These are phyloP conservation scores for Hondaea fermentalgiana DNA, from an alignment of 108 stramenopile species.

Conservation along the genomic window DNA sequence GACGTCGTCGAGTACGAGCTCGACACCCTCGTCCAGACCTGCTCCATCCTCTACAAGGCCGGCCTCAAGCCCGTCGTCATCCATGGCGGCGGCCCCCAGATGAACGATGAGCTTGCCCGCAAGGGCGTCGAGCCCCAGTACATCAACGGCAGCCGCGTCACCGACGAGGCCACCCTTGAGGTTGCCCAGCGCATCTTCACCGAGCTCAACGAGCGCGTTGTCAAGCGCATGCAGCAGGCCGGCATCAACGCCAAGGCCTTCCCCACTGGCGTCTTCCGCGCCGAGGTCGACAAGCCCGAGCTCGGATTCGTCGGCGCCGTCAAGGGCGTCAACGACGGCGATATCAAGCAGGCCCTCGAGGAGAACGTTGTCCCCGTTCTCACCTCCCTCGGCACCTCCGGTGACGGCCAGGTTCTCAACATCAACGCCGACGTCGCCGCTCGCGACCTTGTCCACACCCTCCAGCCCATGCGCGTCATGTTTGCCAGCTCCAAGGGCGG, in stretches of 20 bases:
- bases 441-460: slow-evolving; percentile 28
- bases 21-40: slow-evolving; percentile 65
- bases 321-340: slow-evolving; percentile 63
- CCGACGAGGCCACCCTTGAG: slow-evolving; percentile 73
- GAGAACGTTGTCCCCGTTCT: slow-evolving; percentile 80
- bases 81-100: slow-evolving; percentile 90
- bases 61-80: slow-evolving; percentile 77
- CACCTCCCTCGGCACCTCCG: slow-evolving; percentile 80
- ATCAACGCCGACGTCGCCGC: slow-evolving; percentile 96
- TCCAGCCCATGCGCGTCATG: not conserved
- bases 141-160: slow-evolving; percentile 78
- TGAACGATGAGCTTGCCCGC: slow-evolving; percentile 67
- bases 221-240: slow-evolving; percentile 58
- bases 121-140: slow-evolving; percentile 70
- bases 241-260: slow-evolving; percentile 75
- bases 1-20: slow-evolving; percentile 85
- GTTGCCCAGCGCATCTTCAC: slow-evolving; percentile 95
- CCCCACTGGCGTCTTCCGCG: slow-evolving; percentile 56
- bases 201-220: slow-evolving; percentile 84
- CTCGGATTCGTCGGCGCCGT: slow-evolving; percentile 83
- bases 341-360: slow-evolving; percentile 65
- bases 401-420: slow-evolving; percentile 73
- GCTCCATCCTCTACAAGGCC: slow-evolving; percentile 67
- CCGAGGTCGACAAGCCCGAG: slow-evolving; percentile 33
- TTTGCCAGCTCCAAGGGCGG: not conserved